A percentile compares a stretch with the other conserved stretches of the same genome.
Evolutionary conservation across 192 early-diverging fungal genomes (phyloP).

Genomic region (Backusella australiensis): DNA sequence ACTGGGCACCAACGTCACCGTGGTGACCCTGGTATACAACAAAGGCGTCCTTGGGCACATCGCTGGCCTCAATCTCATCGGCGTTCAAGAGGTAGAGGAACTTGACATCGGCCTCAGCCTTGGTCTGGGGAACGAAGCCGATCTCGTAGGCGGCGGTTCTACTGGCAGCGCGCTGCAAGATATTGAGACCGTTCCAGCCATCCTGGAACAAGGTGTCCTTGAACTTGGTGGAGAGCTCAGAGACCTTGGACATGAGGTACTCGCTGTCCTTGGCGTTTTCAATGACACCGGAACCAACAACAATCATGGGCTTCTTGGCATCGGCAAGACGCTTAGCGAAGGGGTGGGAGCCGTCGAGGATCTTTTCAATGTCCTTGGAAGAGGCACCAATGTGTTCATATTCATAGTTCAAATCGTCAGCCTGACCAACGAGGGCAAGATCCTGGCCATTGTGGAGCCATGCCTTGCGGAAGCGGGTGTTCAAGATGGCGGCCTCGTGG

Average conservation of each 20-base stretch:
- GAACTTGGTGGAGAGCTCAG: conserved; percentile 68
- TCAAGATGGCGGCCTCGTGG: conserved; percentile 93
- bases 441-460: conserved; percentile 81
- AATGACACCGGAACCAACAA: conserved; percentile 80
- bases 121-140: conserved; percentile 73
- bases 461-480: conserved; percentile 94
- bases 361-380: conserved; percentile 60
- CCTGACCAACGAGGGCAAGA: conserved; percentile 79
- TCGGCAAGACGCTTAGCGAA: conserved; percentile 72
- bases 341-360: conserved; percentile 65
- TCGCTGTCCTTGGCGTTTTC: conserved; percentile 72
- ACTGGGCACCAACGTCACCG: conserved; percentile 92
- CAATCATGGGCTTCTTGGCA: conserved; percentile 91
- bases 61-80: conserved; percentile 74
- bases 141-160: conserved; percentile 89
- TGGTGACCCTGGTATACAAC: conserved; percentile 99
- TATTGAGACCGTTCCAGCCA: conserved; percentile 89
- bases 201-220: conserved; percentile 67
- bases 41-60: conserved; percentile 88
- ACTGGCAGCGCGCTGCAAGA: conserved; percentile 86
- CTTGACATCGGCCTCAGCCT: conserved; percentile 41
- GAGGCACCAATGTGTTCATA: conserved; percentile 79
- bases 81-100: conserved; percentile 94
- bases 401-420: conserved; percentile 85
- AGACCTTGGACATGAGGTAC: conserved; percentile 71